phyloP scores from a whole-genome alignment of 441 rosid species.

The Gossypium gossypioides region DNA sequence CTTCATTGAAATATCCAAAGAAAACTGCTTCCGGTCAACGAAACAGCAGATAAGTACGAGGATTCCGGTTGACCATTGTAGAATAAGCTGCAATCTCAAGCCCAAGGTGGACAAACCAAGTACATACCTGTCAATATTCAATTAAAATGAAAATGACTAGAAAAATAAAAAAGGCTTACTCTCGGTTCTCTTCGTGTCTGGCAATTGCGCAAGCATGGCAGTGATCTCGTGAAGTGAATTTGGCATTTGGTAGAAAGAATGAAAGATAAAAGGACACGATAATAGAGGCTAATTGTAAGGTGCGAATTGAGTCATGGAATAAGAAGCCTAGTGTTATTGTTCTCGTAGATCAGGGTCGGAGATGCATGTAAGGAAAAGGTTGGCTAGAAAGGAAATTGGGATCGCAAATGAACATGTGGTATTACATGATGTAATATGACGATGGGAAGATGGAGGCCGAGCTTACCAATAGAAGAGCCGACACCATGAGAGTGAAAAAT shows the following conservation, averaged over 20 bases:
- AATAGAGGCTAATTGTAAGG: not conserved
- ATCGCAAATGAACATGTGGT: not conserved
- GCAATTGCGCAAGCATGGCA: constrained; percentile 15
- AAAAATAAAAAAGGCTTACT: constrained; percentile 27
- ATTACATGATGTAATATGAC: not conserved
- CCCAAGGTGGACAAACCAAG: constrained; percentile 37
- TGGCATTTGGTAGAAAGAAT: constrained; percentile 2
- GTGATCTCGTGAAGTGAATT: constrained; percentile 3
- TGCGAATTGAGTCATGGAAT: not conserved
- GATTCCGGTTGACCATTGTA: constrained; percentile 86
- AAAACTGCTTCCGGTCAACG: constrained; percentile 55
- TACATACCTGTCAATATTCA: constrained; percentile 43
- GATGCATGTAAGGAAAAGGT: not conserved
- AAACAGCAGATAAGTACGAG: constrained; percentile 75
- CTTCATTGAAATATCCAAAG: constrained; percentile 64
- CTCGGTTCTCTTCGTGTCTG: constrained; percentile 28
- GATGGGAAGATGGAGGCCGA: constrained; percentile 7
- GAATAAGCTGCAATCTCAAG: constrained; percentile 90
- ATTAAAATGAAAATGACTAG: constrained; percentile 29
- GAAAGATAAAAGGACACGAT: not conserved
- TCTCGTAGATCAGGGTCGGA: not conserved
- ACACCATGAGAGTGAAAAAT: constrained; percentile 85
- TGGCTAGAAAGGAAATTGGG: not conserved
- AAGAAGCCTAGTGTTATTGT: not conserved
- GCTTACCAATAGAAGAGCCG: constrained; percentile 77